Conservation (phyloP, 345 rosid genomes). For the Salix dunnii region DNA sequence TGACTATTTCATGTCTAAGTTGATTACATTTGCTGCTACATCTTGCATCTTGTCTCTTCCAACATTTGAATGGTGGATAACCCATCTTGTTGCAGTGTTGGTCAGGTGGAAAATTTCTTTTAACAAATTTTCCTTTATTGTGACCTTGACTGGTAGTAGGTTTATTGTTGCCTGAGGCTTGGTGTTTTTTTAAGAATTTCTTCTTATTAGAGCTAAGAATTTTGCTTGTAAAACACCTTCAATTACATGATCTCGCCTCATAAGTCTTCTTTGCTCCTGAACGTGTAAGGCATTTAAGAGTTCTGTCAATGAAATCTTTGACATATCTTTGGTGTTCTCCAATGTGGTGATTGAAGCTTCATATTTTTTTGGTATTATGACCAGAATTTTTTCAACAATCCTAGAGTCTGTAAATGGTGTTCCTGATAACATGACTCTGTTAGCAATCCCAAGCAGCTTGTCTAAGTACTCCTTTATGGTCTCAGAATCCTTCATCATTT, state of each 20-base stretch:
- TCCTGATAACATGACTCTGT: not conserved
- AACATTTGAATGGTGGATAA: no score
- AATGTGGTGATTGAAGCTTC: not conserved
- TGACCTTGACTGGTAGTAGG: no score
- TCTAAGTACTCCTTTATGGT: not conserved
- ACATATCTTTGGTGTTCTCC: no score
- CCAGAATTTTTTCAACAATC: no score
- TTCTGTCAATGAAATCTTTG: not conserved
- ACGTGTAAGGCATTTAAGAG: not conserved
- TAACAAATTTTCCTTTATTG: no score
- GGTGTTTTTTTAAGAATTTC: not conserved
- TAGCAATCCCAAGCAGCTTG: accelerated
- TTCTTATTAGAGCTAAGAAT: accelerated
- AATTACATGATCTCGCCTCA: not conserved
- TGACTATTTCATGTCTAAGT: no score
- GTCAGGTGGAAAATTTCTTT: no score
- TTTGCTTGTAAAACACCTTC: not conserved
- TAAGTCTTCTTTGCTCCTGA: not conserved
- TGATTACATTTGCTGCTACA: no score
- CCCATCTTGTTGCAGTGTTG: no score
- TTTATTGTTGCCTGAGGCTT: no score
- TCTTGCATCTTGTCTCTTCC: no score
- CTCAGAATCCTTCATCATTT: not conserved
- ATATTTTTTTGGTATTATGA: not conserved
- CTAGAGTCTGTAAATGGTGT: no score